These are phyloP conservation scores for Rhizopogon vesiculosus DNA, from an alignment of 768 basidiomycete species.

Conservation along the genomic window DNA sequence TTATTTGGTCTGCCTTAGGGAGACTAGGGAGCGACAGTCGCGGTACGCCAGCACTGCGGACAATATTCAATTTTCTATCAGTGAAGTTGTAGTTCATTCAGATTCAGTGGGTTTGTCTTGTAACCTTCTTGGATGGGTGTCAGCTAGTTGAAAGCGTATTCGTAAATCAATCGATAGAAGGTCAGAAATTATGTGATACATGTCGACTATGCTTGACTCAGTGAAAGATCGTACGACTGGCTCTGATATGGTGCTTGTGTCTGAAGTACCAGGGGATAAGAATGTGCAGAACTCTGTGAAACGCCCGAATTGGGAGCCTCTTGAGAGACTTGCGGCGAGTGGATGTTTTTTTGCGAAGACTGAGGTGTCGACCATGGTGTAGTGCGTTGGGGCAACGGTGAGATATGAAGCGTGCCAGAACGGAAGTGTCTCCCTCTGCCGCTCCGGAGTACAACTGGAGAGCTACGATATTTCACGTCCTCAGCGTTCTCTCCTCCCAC, in stretches of 20 bases:
- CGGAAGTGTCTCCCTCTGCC: conserved; percentile 12
- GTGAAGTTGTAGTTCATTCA: too few species aligned
- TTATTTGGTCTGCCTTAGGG: too few species aligned
- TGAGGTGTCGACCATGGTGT: neutral
- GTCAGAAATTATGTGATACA: too few species aligned
- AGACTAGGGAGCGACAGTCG: too few species aligned
- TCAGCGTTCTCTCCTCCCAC: neutral
- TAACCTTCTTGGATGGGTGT: too few species aligned
- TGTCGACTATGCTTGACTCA: conserved; percentile 20
- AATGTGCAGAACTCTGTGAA: conserved; percentile 18
- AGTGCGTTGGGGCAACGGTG: neutral
- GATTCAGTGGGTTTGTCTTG: too few species aligned
- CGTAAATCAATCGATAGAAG: too few species aligned
- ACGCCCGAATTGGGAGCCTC: neutral
- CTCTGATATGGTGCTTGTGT: conserved; percentile 55
- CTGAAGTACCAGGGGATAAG: conserved; percentile 34
- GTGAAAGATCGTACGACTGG: conserved; percentile 27
- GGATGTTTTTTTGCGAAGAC: too few species aligned
- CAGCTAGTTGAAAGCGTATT: too few species aligned
- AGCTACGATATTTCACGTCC: neutral
- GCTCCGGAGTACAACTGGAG: neutral
- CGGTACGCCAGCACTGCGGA: too few species aligned
- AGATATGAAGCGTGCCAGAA: conserved; percentile 18
- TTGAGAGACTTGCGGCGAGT: neutral
- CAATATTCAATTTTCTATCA: too few species aligned